Evolutionary conservation across 1,284 basidiomycete species (phyloP).

Genomic region (Sutorius eximius): DNA sequence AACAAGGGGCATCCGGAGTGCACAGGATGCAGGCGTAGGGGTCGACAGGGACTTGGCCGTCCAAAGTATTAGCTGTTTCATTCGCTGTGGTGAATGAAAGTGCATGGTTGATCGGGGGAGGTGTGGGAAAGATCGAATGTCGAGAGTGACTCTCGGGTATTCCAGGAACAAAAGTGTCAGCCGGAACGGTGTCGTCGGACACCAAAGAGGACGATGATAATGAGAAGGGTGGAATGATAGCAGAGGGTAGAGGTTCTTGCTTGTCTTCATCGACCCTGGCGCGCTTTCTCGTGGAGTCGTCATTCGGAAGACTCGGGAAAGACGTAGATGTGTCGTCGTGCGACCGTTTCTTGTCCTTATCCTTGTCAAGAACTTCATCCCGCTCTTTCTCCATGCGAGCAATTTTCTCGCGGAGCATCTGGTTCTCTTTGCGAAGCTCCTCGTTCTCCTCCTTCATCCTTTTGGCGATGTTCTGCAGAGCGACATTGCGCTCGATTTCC

Average conservation of each 20-base stretch:
- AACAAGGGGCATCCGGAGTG: constrained; percentile 64
- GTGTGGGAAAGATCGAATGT: constrained; percentile 23
- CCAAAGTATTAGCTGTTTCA: constrained; percentile 18
- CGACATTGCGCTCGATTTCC: constrained; percentile 86
- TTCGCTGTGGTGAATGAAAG: constrained; percentile 36
- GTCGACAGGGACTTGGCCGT: constrained; percentile 34
- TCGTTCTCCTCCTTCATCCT: constrained; percentile 88
- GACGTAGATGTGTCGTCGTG: constrained; percentile 47
- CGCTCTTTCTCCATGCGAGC: constrained; percentile 49
- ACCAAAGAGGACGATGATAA: constrained; percentile 19
- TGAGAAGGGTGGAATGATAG: constrained; percentile 26
- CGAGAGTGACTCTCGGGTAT: constrained; percentile 12
- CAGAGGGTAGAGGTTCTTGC: constrained; percentile 31
- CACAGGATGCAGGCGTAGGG: constrained; percentile 65
- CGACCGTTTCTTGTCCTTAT: constrained; percentile 53
- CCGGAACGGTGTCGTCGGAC: constrained; percentile 10
- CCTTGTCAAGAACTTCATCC: constrained; percentile 35
- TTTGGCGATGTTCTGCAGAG: constrained; percentile 82
- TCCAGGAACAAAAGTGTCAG: constrained; percentile 8
- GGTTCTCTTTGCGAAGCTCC: constrained; percentile 63
- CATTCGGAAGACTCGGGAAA: constrained; percentile 28
- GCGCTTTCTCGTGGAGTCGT: constrained; percentile 41
- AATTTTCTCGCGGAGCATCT: constrained; percentile 59
- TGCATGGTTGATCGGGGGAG: constrained; percentile 29
- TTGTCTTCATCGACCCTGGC: constrained; percentile 38